Base-by-base conservation (phyloP, 805 yeast species). In the Cyberlindnera lachancei region DNA sequence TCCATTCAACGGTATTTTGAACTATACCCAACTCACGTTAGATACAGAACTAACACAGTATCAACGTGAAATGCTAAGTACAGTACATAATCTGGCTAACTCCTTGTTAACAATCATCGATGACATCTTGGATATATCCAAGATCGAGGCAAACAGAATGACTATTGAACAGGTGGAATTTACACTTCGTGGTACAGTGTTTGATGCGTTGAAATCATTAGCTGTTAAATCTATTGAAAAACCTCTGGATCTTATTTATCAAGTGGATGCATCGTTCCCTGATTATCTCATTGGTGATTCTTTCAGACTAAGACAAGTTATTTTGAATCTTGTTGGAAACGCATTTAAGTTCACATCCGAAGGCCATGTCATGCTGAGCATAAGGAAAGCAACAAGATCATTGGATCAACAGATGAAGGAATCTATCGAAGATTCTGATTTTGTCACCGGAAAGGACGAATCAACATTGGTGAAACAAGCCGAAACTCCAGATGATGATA, bases 71-170 rank as follows among this genome's bases (percentile, higher is more conserved):
- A 85, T 85, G 95, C 62, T 85, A 45, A 77, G 88, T 15, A 85
- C 86, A 51, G 95, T 85, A 15, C 92, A 84, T 59, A 85, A 84
- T 51, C 64, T 85, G 47, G 94, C 94, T 13, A 85, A 83, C 53
- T 82, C 94, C 1, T 63, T 85, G 44, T 67, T 85, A 48, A 85
- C 94, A 0, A 85, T 86, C 42, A 85, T 86, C 44, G 95, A 85
- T 54, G 95, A 86, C 56, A 85, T 85, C 48, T 66, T 85, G 46
- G 95, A 85, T 74, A 85, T 85, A 50, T 85, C 95, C 33, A 85
- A 85, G 70, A 85, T 85, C 58, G 95, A 85, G 56, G 95, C 95
- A 18, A 85, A 85, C 57, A 68, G 94, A 58, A 86, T 85, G 95
- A 85, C 94, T 0, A 85, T 85, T 36, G 95, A 85, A 53, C 82